Evolutionary conservation across 805 yeast species (phyloP), one percentile per base, ranked within the genome.

Genomic region (Sugiyamaella americana): DNA sequence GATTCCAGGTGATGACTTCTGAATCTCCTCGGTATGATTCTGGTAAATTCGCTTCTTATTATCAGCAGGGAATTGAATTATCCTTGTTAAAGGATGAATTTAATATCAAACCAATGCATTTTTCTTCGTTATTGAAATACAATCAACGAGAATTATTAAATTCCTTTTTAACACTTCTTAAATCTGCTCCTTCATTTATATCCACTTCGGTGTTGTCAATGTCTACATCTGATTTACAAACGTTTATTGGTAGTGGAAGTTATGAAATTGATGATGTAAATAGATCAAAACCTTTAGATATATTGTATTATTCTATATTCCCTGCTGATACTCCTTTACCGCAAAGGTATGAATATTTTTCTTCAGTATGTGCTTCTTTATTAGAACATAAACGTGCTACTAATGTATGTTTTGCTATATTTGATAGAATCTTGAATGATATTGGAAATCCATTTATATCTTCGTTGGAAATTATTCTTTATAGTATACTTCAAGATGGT

Each of bases 181-280:
- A 65, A 30, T 55, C 66, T 1, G 59, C 67, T 2, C 67, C 68
- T 0, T 59, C 61, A n/a, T 64, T 64, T 38, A 48, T 64, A 8
- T 61, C 64, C 16, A 51, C 61, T 5, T 56, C 62, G 2, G 44
- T 61, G 11, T 39, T 53, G 2, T 54, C 55, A n/a, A 40, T 64
- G 50, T 38, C 54, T 1, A 32, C 44, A 2, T 17, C 43, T 2
- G 63, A 60, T 22, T 42, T 58, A 6, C 43, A 34, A 5, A 20
- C 41, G 13, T 58, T 61, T 38, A 47, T 52, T 5, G 37, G 19
- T 13, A 36, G 34, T 1, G 13, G 46, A 2, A 24, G 44, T 13
- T 20, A n/a, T 17, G 61, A 57, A 16, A 43, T 51, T 18, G 62
- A 58, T 18, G 54, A 57, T 13, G 44, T 58, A 20, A 52, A 46